Evolutionary conservation across 176 grass and related monocot genomes (phyloP).

Genomic region (Oryza rufipogon): DNA sequence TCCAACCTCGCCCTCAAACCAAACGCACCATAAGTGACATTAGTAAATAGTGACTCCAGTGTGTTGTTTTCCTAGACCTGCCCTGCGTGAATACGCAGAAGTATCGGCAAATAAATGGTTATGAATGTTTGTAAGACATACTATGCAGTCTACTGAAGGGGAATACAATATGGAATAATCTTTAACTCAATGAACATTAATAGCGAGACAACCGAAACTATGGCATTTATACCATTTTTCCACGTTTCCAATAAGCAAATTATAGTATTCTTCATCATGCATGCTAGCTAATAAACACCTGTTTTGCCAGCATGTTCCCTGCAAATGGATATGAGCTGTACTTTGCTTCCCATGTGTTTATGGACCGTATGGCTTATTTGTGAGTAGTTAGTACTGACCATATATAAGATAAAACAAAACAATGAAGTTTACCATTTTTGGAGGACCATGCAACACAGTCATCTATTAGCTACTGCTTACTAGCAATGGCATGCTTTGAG

Average conservation of each 20-base stretch:
- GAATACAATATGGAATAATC: not conserved
- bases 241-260: not conserved
- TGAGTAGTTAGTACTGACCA: not conserved
- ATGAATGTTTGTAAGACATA: not conserved
- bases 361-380: not conserved
- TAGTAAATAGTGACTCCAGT: not conserved
- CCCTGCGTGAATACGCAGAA: not conserved
- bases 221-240: not conserved
- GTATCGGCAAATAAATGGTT: not conserved
- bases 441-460: not conserved
- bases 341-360: not conserved
- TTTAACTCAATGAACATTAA: not conserved
- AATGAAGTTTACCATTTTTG: not conserved
- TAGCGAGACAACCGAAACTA: not conserved
- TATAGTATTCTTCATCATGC: not conserved
- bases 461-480: not conserved
- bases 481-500: not conserved
- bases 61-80: not conserved
- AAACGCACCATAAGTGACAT: not conserved
- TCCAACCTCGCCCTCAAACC: no score
- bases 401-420: not conserved
- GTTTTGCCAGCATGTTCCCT: not conserved
- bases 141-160: not conserved
- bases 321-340: not conserved
- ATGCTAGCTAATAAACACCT: not conserved